A percentile compares a stretch with the other conserved stretches of the same genome.
Conservation (phyloP, 1,139 yeast genomes). For the Saccharomycopsis hybrid region DNA sequence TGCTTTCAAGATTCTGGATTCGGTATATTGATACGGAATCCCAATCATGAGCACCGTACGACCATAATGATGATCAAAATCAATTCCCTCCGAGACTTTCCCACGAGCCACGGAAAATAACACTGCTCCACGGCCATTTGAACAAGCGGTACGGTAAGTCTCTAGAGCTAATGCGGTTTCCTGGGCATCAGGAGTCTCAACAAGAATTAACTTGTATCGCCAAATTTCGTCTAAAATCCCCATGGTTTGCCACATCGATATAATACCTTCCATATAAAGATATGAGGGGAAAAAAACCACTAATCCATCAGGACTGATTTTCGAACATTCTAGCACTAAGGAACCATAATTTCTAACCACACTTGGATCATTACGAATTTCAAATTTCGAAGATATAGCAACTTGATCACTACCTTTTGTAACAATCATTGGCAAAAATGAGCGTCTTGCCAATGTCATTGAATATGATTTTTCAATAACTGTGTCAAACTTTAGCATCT, state of each 20-base stretch:
- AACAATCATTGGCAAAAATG: slow-evolving; percentile 91
- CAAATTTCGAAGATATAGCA: slow-evolving; percentile 91
- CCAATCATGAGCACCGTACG: slow-evolving; percentile 98
- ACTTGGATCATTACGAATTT: slow-evolving; percentile 94
- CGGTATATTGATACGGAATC: slow-evolving; percentile 97
- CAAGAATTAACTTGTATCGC: slow-evolving; percentile 90
- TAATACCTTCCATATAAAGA: slow-evolving; percentile 94
- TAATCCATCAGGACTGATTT: slow-evolving; percentile 95
- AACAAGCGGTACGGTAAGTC: slow-evolving; percentile 92
- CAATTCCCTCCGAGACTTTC: slow-evolving; percentile 96
- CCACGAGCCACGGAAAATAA: slow-evolving; percentile 97
- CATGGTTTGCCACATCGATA: slow-evolving; percentile 98
- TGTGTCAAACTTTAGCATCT: slow-evolving; percentile 91
- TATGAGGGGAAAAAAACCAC: slow-evolving; percentile 97
- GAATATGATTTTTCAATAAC: slow-evolving; percentile 92
- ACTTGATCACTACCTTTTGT: slow-evolving; percentile 98
- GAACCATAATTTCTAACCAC: slow-evolving; percentile 97
- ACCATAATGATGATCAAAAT: slow-evolving; percentile 98
- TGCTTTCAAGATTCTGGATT: slow-evolving; percentile 90
- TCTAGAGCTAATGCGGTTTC: slow-evolving; percentile 94
- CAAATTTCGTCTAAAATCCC: slow-evolving; percentile 97
- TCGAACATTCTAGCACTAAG: slow-evolving; percentile 82
- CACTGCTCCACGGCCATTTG: slow-evolving; percentile 96
- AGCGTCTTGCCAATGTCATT: slow-evolving; percentile 88
- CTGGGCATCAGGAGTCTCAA: slow-evolving; percentile 99